Evolutionary conservation across 2,329 filamentous ascomycete genomes (phyloP).

Genomic region (Massarina eburnea): DNA sequence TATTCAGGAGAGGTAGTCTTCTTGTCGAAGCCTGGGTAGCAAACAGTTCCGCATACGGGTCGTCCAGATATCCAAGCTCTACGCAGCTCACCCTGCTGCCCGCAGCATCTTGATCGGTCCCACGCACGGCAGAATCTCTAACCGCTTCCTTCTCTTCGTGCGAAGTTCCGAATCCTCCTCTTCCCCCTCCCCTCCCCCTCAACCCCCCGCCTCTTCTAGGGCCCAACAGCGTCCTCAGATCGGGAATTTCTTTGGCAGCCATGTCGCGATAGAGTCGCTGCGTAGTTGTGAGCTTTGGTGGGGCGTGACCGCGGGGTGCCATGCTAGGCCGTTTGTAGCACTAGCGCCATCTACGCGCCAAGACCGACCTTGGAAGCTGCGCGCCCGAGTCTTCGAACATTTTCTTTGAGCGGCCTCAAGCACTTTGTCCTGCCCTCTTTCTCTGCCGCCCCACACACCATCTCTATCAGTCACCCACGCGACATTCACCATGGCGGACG

Average conservation of each 20-base stretch:
- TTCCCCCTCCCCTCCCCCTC: conserved; percentile 51
- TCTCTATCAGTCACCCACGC: conserved; percentile 11
- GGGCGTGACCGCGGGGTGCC: conserved; percentile 22
- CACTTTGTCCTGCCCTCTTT: conserved; percentile 10
- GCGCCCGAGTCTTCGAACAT: conserved; percentile 19
- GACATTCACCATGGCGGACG: conserved; percentile 28
- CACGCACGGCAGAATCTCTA: conserved; percentile 77
- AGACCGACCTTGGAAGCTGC: conserved; percentile 9
- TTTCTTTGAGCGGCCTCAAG: conserved; percentile 32
- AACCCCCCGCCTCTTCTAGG: conserved; percentile 50
- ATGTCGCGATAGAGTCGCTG: conserved; percentile 48
- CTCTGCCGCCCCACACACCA: conserved; percentile 4
- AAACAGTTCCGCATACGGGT: conserved; percentile 75
- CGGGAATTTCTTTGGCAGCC: conserved; percentile 76
- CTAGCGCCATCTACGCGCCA: conserved; percentile 21
- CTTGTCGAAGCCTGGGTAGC: conserved; percentile 60
- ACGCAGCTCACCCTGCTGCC: conserved; percentile 88
- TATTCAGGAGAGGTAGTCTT: conserved; percentile 87
- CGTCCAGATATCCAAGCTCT: conserved; percentile 78
- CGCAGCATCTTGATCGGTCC: conserved; percentile 89
- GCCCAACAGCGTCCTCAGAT: conserved; percentile 65
- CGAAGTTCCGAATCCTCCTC: conserved; percentile 20
- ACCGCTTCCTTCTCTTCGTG: conserved; percentile 38
- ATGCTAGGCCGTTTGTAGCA: conserved; percentile 8
- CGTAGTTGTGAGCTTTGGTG: conserved; percentile 23